These are phyloP conservation scores for Capsicum rhomboideum DNA, from an alignment of 257 asterid genomes.

Conservation along the genomic window DNA sequence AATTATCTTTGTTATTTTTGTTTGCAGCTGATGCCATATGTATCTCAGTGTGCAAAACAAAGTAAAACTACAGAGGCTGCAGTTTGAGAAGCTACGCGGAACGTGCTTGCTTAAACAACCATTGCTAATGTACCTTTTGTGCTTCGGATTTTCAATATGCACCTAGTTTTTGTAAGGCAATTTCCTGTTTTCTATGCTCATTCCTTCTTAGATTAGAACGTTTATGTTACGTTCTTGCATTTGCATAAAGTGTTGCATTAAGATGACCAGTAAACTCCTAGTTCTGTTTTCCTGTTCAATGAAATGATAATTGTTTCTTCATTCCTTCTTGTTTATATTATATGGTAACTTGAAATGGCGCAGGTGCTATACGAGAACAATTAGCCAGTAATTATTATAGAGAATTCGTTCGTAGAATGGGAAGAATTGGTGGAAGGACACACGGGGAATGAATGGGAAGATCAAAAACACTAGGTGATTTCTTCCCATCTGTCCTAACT, in stretches of 20 bases:
- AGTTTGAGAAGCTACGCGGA: background rate
- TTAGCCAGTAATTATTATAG: background rate
- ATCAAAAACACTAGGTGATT: too few relatives aligned
- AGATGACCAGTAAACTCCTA: background rate
- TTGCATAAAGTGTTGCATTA: background rate
- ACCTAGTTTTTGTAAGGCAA: background rate
- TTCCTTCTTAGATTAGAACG: background rate
- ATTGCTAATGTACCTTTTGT: background rate
- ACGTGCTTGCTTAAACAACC: background rate
- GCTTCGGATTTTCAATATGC: background rate
- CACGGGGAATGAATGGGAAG: background rate
- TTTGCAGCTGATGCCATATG: constrained; percentile 68
- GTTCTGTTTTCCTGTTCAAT: background rate
- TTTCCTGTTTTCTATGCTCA: background rate
- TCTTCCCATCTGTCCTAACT: too few relatives aligned
- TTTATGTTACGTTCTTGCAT: background rate
- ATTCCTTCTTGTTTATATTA: background rate
- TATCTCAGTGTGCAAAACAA: constrained; percentile 49
- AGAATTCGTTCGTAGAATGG: background rate
- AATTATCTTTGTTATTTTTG: background rate
- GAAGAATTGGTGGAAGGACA: background rate
- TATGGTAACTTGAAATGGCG: background rate
- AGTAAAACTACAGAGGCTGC: constrained; percentile 8
- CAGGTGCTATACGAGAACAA: background rate
- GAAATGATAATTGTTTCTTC: background rate